Conservation (phyloP, 2,329 filamentous ascomycete genomes). For the Aspergillus sp. region DNA sequence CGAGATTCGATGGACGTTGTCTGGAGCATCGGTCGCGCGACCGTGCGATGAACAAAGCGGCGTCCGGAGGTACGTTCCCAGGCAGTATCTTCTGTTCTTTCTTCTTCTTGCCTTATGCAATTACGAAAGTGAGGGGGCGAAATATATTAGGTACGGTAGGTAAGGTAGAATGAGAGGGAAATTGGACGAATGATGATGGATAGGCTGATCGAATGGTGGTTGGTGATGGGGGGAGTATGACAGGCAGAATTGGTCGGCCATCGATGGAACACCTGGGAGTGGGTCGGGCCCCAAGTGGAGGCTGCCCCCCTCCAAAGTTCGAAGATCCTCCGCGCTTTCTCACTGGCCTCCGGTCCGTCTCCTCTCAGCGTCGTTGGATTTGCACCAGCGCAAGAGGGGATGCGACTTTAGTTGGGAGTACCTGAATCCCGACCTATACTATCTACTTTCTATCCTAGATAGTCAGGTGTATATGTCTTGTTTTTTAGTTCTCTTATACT, state of each 20-base stretch:
- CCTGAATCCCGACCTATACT: too few relatives aligned
- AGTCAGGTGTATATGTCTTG: too few relatives aligned
- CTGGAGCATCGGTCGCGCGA: background rate
- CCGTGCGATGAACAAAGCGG: too few relatives aligned
- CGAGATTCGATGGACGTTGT: background rate
- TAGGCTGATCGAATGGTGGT: background rate
- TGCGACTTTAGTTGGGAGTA: too few relatives aligned
- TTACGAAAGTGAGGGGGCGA: background rate
- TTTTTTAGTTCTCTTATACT: too few relatives aligned
- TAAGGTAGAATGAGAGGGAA: background rate
- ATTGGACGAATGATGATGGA: background rate
- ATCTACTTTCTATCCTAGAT: too few relatives aligned
- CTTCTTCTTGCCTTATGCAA: background rate
- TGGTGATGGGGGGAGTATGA: constrained; percentile 12
- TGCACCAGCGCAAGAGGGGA: background rate
- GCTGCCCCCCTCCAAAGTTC: constrained; percentile 7
- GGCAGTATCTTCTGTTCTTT: background rate
- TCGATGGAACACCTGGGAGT: constrained; percentile 19
- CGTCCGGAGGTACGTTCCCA: too few relatives aligned
- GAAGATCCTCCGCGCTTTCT: constrained; percentile 21
- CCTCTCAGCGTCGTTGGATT: constrained; percentile 5
- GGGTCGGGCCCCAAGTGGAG: constrained; percentile 18
- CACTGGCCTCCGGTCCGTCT: constrained; percentile 14
- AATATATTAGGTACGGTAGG: background rate
- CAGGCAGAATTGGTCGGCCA: constrained; percentile 14